Conservation (phyloP, 202 grass and related monocot genomes). For the Zizania palustris region DNA sequence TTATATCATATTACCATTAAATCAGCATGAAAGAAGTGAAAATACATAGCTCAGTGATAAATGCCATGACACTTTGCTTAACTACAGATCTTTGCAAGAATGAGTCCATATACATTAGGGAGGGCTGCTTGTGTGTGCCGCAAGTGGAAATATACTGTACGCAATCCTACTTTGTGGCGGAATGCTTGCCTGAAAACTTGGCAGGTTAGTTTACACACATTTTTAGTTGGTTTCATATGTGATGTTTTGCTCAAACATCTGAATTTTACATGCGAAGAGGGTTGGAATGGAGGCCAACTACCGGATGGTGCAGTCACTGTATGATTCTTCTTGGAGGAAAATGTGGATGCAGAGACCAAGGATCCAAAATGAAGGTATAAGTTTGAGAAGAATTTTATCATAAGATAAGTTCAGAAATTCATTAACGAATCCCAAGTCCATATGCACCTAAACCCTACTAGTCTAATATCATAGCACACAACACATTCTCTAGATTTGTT, state of each 20-base stretch:
- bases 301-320: conserved; percentile 59
- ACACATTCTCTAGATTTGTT: not conserved
- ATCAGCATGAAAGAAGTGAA: conserved; percentile 10
- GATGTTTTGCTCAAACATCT: conserved; percentile 22
- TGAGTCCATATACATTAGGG: conserved; percentile 84
- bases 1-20: conserved; percentile 35
- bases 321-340: conserved; percentile 95
- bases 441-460: not conserved
- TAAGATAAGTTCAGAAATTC: not conserved
- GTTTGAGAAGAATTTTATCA: conserved; percentile 33
- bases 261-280: conserved; percentile 50
- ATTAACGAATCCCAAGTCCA: not conserved
- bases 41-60: conserved; percentile 22
- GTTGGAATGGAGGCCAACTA: conserved; percentile 75
- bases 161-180: conserved; percentile 84
- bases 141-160: conserved; percentile 89
- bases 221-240: conserved; percentile 20
- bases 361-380: conserved; percentile 78
- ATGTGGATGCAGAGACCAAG: conserved; percentile 94
- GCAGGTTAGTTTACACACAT: conserved; percentile 60
- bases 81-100: conserved; percentile 79
- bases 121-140: conserved; percentile 84
- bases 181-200: conserved; percentile 80
- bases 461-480: not conserved
- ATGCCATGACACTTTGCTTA: conserved; percentile 30